A percentile compares a stretch with the other conserved stretches of the same genome.
Evolutionary conservation across 495 filamentous ascomycete species (phyloP).

Genomic region (Neurospora sp.): DNA sequence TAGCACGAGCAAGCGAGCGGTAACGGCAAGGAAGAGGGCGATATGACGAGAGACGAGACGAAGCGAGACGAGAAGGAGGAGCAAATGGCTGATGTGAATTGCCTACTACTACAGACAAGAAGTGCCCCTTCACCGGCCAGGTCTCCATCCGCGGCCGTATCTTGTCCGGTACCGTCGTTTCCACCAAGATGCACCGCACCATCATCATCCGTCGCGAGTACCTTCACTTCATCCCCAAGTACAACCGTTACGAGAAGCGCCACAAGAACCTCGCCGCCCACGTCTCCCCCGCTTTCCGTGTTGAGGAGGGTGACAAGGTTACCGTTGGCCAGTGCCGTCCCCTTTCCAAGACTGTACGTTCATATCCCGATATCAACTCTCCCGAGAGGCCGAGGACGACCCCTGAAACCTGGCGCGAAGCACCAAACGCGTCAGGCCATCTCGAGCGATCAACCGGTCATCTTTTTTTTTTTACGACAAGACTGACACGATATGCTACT

Average conservation of each 20-base stretch:
- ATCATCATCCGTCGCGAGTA: constrained; percentile 99
- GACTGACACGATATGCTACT: constrained; percentile 7
- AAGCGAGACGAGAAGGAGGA: not conserved
- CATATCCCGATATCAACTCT: not conserved
- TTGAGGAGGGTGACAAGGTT: constrained; percentile 97
- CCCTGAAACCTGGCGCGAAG: not conserved
- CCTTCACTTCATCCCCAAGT: constrained; percentile 98
- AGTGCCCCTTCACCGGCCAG: constrained; percentile 97
- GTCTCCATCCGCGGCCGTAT: constrained; percentile 99
- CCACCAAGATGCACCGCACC: constrained; percentile 99
- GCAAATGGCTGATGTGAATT: not conserved
- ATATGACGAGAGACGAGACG: constrained; percentile 1
- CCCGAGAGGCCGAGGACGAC: not conserved
- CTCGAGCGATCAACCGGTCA: not conserved
- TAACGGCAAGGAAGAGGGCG: not conserved
- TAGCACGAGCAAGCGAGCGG: not conserved
- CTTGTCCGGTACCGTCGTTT: constrained; percentile 95
- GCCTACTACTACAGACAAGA: constrained; percentile 68
- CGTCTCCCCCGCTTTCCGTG: constrained; percentile 99
- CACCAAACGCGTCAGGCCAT: not conserved
- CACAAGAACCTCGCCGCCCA: constrained; percentile 99
- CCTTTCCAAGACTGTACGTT: constrained; percentile 93
- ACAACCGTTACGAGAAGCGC: constrained; percentile 98
- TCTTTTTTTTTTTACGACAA: not conserved
- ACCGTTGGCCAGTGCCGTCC: constrained; percentile 98